phyloP scores from a whole-genome alignment of 2,329 filamentous ascomycete species.

The Allantophomopsis cytisporea region DNA sequence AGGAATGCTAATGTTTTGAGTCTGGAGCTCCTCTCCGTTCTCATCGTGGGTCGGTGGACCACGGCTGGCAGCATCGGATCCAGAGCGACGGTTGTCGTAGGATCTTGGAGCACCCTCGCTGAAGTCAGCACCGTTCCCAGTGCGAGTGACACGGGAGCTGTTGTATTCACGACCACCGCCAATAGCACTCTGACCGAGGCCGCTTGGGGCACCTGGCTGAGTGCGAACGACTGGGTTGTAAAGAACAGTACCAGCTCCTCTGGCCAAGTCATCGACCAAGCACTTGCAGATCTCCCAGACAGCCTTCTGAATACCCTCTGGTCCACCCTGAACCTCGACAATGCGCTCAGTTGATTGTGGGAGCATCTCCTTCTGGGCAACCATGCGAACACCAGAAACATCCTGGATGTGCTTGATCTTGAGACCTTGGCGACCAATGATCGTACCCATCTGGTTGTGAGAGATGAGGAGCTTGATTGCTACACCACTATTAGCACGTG shows the following conservation, averaged over 20 bases:
- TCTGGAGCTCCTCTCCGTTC: conserved; percentile 95
- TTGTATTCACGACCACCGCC: conserved; percentile 39
- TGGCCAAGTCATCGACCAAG: conserved; percentile 93
- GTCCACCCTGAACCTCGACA: conserved; percentile 90
- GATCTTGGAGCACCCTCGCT: conserved; percentile 62
- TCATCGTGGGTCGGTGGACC: conserved; percentile 83
- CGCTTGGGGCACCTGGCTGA: conserved; percentile 36
- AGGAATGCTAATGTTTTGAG: conserved; percentile 98
- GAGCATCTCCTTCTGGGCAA: conserved; percentile 98
- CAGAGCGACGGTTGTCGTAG: conserved; percentile 67
- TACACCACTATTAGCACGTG: conserved; percentile 22
- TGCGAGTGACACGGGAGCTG: conserved; percentile 71
- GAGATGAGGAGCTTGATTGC: conserved; percentile 97
- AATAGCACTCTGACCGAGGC: conserved; percentile 29
- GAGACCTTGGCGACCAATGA: conserved; percentile 88
- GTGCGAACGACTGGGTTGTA: conserved; percentile 95
- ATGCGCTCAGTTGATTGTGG: conserved; percentile 97
- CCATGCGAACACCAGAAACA: conserved; percentile 92
- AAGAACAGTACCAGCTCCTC: conserved; percentile 88
- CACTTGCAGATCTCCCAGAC: conserved; percentile 99
- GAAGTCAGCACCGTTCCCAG: conserved; percentile 94
- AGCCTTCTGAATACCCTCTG: conserved; percentile 89
- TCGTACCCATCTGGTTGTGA: conserved; percentile 99
- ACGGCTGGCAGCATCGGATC: conserved; percentile 67
- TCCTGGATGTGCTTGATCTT: conserved; percentile 99